Percentiles rank a stretch among this genome's conserved stretches.
Conservation (phyloP, 805 yeast species). For the Isabelozyma heimii region DNA sequence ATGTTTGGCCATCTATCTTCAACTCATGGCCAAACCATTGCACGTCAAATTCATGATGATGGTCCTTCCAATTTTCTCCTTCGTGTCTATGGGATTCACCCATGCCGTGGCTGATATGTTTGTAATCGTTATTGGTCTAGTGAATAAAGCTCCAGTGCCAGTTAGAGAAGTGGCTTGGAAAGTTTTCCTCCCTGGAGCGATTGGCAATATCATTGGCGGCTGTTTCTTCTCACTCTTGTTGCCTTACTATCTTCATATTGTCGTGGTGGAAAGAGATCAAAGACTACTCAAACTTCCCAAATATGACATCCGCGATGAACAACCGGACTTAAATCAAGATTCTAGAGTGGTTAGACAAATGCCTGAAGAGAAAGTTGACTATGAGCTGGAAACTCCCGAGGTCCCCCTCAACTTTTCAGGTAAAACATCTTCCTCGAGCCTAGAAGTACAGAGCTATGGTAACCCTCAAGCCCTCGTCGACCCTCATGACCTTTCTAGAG, state of each 20-base stretch:
- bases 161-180: constrained; percentile 74
- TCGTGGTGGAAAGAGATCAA: constrained; percentile 71
- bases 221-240: constrained; percentile 57
- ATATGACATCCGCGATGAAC: constrained; percentile 75
- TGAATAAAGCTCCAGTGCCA: constrained; percentile 62
- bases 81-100: constrained; percentile 75
- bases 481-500: constrained; percentile 4
- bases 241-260: constrained; percentile 73
- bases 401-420: neutral
- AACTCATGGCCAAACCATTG: constrained; percentile 72
- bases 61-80: constrained; percentile 68
- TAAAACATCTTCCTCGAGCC: neutral
- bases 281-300: constrained; percentile 58
- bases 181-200: constrained; percentile 61
- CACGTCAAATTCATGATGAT: constrained; percentile 71
- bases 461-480: neutral
- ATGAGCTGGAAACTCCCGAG: constrained; percentile 6
- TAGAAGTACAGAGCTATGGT: neutral
- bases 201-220: constrained; percentile 85
- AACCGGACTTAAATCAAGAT: constrained; percentile 73
- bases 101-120: constrained; percentile 86
- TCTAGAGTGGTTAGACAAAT: constrained; percentile 66
- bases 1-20: constrained; percentile 71
- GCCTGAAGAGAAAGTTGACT: constrained; percentile 8
- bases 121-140: constrained; percentile 59